Percentiles rank a stretch among this genome's conserved stretches.
These are phyloP conservation scores for Debaryomyces sp. DNA, from an alignment of 1,139 yeast species.

Conservation along the genomic window DNA sequence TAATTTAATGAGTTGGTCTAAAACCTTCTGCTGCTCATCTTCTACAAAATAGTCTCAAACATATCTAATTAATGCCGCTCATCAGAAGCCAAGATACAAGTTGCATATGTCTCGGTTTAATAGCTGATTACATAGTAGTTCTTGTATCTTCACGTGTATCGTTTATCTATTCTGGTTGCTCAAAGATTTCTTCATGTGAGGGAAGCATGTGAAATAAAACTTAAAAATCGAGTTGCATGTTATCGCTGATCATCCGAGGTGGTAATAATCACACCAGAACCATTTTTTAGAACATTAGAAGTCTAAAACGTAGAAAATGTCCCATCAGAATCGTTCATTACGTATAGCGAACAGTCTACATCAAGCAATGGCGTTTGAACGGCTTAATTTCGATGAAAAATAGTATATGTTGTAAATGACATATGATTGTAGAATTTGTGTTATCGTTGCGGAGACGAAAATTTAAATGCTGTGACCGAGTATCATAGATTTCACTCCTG, in stretches of 20 bases:
- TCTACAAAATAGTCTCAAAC: no score
- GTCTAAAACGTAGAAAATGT: neutral
- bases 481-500: neutral
- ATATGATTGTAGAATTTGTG: neutral
- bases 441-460: neutral
- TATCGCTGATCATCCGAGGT: neutral
- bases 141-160: neutral
- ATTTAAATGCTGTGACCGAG: neutral
- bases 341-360: neutral
- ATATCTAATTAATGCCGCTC: no score
- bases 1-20: no score
- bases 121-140: neutral
- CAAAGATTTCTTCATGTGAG: neutral
- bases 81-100: neutral
- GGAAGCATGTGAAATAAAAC: constrained; percentile 1
- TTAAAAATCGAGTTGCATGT: neutral
- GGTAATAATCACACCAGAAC: neutral
- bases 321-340: neutral
- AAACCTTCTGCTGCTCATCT: no score
- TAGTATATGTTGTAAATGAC: neutral
- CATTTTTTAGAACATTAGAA: neutral
- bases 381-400: neutral
- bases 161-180: neutral
- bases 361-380: neutral
- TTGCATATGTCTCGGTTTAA: neutral